Percentiles rank a stretch among this genome's conserved stretches.
Conservation (phyloP, 176 grass and related monocot genomes). For the Lolium rigidum region DNA sequence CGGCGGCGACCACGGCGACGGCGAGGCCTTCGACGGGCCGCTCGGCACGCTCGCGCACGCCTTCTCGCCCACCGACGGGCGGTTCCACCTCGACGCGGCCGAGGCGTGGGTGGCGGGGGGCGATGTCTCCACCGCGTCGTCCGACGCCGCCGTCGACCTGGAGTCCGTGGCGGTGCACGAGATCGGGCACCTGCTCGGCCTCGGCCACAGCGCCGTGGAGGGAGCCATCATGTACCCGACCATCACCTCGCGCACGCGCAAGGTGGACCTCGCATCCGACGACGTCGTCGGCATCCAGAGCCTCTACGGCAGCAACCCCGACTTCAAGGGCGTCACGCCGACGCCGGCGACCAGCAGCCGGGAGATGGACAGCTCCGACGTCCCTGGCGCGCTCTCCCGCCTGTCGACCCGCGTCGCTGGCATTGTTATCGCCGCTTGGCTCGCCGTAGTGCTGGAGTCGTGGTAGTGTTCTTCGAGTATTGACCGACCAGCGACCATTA, state of each 20-base stretch:
- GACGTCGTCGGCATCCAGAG: conserved; percentile 77
- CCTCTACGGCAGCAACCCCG: conserved; percentile 80
- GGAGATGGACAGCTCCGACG: conserved; percentile 53
- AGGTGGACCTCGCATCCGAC: conserved; percentile 71
- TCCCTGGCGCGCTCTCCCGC: background rate
- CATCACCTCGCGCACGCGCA: conserved; percentile 61
- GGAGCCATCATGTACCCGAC: conserved; percentile 86
- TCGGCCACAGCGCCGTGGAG: conserved; percentile 65
- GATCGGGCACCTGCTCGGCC: conserved; percentile 91
- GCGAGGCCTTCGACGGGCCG: conserved; percentile 81
- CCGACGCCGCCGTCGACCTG: conserved; percentile 67
- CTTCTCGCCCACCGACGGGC: conserved; percentile 85
- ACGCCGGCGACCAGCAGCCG: conserved; percentile 42
- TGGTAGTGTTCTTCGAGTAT: background rate
- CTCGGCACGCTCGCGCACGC: conserved; percentile 90
- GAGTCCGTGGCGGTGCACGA: conserved; percentile 98
- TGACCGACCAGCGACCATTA: background rate
- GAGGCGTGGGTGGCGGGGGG: conserved; percentile 76
- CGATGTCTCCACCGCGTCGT: conserved; percentile 43
- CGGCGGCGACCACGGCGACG: conserved; percentile 74
- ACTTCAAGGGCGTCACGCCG: conserved; percentile 63
- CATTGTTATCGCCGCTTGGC: background rate
- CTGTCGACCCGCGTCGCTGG: conserved; percentile 11
- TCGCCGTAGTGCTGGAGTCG: conserved; percentile 22
- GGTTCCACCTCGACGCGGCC: conserved; percentile 88